phyloP scores from a whole-genome alignment of 176 grass and related monocot species.

The Pharus latifolius region DNA sequence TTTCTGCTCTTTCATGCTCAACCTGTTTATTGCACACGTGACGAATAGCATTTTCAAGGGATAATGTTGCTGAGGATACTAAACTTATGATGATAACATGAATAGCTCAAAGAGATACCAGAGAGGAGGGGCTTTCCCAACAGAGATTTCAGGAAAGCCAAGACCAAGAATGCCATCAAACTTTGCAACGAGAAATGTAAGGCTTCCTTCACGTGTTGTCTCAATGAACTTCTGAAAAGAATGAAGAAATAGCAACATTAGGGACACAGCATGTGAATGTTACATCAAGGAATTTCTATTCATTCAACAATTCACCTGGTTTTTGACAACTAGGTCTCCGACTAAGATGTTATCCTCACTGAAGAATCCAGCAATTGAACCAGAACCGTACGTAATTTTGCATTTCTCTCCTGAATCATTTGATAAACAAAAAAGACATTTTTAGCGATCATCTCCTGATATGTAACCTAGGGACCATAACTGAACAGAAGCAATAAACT shows the following conservation, averaged over 20 bases:
- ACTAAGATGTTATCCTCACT: conserved; percentile 72
- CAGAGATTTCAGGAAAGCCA: conserved; percentile 85
- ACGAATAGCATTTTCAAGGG: background rate
- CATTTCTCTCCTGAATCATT: conserved; percentile 53
- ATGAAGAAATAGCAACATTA: background rate
- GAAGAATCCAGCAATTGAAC: conserved; percentile 79
- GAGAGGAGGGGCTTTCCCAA: conserved; percentile 54
- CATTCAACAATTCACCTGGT: conserved; percentile 27
- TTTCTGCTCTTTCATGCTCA: conserved; percentile 66
- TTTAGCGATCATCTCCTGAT: background rate
- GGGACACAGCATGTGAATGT: background rate
- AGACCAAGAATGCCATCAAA: conserved; percentile 99
- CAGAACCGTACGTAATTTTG: conserved; percentile 82
- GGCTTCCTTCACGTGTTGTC: conserved; percentile 57
- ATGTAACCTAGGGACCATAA: background rate
- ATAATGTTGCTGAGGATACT: background rate
- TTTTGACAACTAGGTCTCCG: conserved; percentile 63
- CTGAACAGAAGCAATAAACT: background rate
- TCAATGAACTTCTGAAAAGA: conserved; percentile 76
- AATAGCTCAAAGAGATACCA: conserved; percentile 31
- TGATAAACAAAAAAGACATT: background rate
- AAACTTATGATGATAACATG: background rate
- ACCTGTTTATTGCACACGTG: conserved; percentile 31
- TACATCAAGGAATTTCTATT: background rate
- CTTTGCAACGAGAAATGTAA: conserved; percentile 57